A percentile compares a stretch with the other conserved stretches of the same genome.
These are phyloP conservation scores for Dryas integrifolia DNA, from an alignment of 331 rosid genomes.

Conservation along the genomic window DNA sequence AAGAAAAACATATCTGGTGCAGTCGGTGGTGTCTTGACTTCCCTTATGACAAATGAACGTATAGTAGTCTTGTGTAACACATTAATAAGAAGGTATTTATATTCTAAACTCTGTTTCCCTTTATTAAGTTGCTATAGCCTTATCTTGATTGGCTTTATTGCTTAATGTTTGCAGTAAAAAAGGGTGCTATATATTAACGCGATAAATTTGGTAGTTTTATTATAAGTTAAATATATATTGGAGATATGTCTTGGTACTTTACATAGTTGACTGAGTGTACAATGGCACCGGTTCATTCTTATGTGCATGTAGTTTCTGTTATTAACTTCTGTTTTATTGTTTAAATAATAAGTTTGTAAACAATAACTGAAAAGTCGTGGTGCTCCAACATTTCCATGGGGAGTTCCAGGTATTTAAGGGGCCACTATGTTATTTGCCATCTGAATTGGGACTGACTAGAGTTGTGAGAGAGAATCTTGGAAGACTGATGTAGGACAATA, in stretches of 20 bases:
- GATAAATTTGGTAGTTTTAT: not conserved
- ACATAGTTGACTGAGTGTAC: not conserved
- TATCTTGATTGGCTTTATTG: slow-evolving; percentile 26
- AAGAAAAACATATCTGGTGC: slow-evolving; percentile 74
- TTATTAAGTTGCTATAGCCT: slow-evolving; percentile 21
- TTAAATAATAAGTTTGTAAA: too few species aligned
- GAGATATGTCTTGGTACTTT: not conserved
- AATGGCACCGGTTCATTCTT: not conserved
- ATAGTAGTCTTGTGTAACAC: slow-evolving; percentile 64
- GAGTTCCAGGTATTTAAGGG: too few species aligned
- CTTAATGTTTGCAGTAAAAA: not conserved
- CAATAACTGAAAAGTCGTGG: too few species aligned
- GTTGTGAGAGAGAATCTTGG: not conserved
- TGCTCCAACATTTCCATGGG: too few species aligned
- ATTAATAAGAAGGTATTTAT: slow-evolving; percentile 73
- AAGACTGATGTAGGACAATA: too few species aligned
- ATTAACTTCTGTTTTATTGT: too few species aligned
- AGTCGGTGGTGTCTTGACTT: slow-evolving; percentile 70
- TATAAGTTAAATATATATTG: not conserved
- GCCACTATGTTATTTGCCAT: not conserved
- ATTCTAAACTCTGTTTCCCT: slow-evolving; percentile 4
- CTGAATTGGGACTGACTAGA: not conserved
- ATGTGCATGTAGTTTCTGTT: too few species aligned
- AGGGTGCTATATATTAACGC: not conserved
- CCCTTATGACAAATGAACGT: slow-evolving; percentile 82